phyloP scores from a whole-genome alignment of 2,329 filamentous ascomycete genomes.

The Alternaria sp. region DNA sequence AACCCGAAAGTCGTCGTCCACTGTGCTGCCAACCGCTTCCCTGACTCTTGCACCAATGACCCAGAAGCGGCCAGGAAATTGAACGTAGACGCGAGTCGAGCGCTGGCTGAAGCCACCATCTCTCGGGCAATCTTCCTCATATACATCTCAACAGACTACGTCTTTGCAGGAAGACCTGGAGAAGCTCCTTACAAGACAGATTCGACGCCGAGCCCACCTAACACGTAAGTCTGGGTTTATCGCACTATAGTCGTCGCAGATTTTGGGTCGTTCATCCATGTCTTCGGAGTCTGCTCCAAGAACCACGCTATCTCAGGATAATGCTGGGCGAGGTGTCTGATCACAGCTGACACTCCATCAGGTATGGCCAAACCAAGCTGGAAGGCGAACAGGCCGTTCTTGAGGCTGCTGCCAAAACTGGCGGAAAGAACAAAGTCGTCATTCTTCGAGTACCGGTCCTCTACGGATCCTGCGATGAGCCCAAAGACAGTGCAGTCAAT shows the following conservation, averaged over 20 bases:
- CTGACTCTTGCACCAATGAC: constrained; percentile 82
- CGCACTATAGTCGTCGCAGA: neutral
- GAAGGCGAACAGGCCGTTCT: constrained; percentile 75
- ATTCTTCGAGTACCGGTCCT: constrained; percentile 83
- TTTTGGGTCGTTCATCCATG: neutral
- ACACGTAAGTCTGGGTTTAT: constrained; percentile 55
- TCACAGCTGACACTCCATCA: constrained; percentile 3
- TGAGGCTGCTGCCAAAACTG: constrained; percentile 55
- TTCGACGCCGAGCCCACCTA: constrained; percentile 71
- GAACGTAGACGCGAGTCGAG: constrained; percentile 74
- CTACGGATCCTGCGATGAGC: constrained; percentile 74
- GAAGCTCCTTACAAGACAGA: constrained; percentile 80
- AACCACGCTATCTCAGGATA: too few relatives aligned
- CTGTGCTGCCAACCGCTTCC: constrained; percentile 89
- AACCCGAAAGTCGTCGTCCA: constrained; percentile 80
- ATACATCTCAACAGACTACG: constrained; percentile 85
- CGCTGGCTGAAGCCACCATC: constrained; percentile 71
- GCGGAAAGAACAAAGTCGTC: constrained; percentile 50
- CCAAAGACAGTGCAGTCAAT: constrained; percentile 82
- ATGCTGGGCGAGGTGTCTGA: neutral
- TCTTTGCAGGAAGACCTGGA: constrained; percentile 75
- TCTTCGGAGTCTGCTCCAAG: neutral
- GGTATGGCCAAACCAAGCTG: constrained; percentile 74
- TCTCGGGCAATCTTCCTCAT: constrained; percentile 68
- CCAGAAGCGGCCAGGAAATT: constrained; percentile 75